phyloP scores from a whole-genome alignment of 2,329 filamentous ascomycete species.

The Torrubiellomyces zombiae region DNA sequence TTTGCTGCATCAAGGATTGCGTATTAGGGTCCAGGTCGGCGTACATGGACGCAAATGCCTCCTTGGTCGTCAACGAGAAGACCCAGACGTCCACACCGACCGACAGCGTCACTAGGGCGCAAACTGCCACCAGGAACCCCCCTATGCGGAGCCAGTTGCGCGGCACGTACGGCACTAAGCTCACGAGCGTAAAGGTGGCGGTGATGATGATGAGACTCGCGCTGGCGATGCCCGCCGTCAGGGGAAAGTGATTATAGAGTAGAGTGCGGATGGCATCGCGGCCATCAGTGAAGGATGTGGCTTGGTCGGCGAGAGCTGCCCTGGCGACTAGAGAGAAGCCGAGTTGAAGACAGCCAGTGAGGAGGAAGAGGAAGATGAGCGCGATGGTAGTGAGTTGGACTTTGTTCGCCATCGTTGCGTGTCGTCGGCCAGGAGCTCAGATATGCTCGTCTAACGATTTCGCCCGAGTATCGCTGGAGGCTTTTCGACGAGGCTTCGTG shows the following conservation, averaged over 20 bases:
- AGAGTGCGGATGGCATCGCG: conserved; percentile 32
- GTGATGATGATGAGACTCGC: conserved; percentile 54
- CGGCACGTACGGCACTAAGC: conserved; percentile 49
- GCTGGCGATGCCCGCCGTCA: conserved; percentile 55
- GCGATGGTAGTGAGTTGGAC: conserved; percentile 32
- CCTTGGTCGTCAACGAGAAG: conserved; percentile 51
- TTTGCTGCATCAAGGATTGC: conserved; percentile 54
- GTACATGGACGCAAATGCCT: conserved; percentile 46
- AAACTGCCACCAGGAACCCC: conserved; percentile 45
- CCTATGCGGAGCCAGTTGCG: conserved; percentile 55
- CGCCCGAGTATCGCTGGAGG: too few species aligned
- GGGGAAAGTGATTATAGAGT: conserved; percentile 35
- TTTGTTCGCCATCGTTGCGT: conserved; percentile 33
- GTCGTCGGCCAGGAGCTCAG: conserved; percentile 5
- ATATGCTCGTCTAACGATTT: background rate
- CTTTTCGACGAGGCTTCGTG: conserved; percentile 1
- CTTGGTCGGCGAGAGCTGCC: conserved; percentile 24
- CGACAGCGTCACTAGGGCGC: conserved; percentile 45
- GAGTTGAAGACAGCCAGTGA: conserved; percentile 36
- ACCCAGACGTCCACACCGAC: conserved; percentile 57
- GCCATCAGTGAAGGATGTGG: conserved; percentile 29
- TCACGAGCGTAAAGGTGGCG: conserved; percentile 54
- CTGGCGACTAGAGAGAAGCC: conserved; percentile 37
- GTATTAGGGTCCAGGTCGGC: conserved; percentile 33
- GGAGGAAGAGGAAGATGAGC: conserved; percentile 33